Base-by-base conservation (phyloP, 208 protist genomes). In the Eutreptiella sp. region DNA sequence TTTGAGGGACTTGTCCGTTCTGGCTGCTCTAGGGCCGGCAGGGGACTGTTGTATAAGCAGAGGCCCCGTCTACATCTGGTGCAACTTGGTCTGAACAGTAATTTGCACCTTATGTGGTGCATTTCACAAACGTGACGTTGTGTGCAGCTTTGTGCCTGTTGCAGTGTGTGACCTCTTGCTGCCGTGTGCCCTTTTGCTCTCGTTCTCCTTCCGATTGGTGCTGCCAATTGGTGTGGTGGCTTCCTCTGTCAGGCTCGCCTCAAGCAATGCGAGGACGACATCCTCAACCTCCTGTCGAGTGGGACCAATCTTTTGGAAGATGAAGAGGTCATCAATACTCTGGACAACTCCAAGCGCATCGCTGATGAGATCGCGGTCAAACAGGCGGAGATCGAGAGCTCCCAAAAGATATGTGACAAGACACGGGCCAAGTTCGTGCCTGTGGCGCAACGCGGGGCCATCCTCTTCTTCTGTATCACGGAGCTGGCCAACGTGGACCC, bases 401-500 rank as follows among this genome's bases (percentile, higher is more conserved):
- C 94, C 67, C 92, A 99, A 80, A 73, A 80, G 32, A 89, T 93
- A 53, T 97, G 96, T 65, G 93, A 98, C 71, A 84, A 84, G 60
- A 95, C 92, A 11, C 85, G 94, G 34, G 85, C 85, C 55, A 63
- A 83, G 38, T 98, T 97, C 72, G 74, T 85, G 32, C 89, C 89
- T 0, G 92, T 97, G 19, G 95, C 95, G 3, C 80, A 89, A 63
- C 81, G 94, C 54, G 92, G 87, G 32, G 77, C 90, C 3, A 80
- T 93, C 21, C 77, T 98, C 28, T 98, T 97, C 79, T 98, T 98
- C 81, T 97, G 92, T 72, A 88, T 98, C 21, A 90, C 90, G 23
- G 92, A 97, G 74, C 77, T 98, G 43, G 79, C 86, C 9, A 91
- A 88, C 64, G 89, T 96, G 5, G 90, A 96, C 63, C 89, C 87